Evolutionary conservation across 2,329 filamentous ascomycete species (phyloP).

Genomic region (Balansia obtecta): DNA sequence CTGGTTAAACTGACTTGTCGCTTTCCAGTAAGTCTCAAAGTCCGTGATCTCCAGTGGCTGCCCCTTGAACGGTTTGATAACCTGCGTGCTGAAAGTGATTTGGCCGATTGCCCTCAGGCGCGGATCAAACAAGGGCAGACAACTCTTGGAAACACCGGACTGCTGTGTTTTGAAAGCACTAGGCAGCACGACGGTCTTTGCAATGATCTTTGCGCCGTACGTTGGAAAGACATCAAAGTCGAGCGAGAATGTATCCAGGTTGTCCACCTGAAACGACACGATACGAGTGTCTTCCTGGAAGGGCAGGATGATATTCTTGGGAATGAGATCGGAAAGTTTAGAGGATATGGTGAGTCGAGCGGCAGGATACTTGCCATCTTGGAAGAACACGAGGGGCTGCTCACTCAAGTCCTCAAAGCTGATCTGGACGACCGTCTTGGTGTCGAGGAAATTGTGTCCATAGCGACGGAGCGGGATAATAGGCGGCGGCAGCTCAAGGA

Average conservation of each 20-base stretch:
- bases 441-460: conserved; percentile 96
- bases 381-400: conserved; percentile 82
- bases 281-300: conserved; percentile 92
- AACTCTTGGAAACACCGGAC: conserved; percentile 61
- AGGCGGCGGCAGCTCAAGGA: conserved; percentile 82
- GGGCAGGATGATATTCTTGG: conserved; percentile 87
- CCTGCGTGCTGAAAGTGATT: conserved; percentile 86
- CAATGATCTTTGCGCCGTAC: conserved; percentile 94
- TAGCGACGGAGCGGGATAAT: conserved; percentile 93
- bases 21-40: conserved; percentile 99
- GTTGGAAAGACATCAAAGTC: conserved; percentile 98
- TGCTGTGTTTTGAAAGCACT: conserved; percentile 67
- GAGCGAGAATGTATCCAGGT: conserved; percentile 80
- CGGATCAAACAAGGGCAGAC: conserved; percentile 84
- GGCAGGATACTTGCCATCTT: conserved; percentile 91
- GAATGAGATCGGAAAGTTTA: conserved; percentile 89
- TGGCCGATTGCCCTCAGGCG: conserved; percentile 84
- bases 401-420: conserved; percentile 71
- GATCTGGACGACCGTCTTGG: conserved; percentile 90
- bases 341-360: conserved; percentile 92
- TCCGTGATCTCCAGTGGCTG: conserved; percentile 92
- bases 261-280: conserved; percentile 93
- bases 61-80: conserved; percentile 91
- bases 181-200: conserved; percentile 84
- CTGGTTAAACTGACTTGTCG: conserved; percentile 82